Conservation (phyloP, 805 yeast genomes). For the Candida yuanshanica region DNA sequence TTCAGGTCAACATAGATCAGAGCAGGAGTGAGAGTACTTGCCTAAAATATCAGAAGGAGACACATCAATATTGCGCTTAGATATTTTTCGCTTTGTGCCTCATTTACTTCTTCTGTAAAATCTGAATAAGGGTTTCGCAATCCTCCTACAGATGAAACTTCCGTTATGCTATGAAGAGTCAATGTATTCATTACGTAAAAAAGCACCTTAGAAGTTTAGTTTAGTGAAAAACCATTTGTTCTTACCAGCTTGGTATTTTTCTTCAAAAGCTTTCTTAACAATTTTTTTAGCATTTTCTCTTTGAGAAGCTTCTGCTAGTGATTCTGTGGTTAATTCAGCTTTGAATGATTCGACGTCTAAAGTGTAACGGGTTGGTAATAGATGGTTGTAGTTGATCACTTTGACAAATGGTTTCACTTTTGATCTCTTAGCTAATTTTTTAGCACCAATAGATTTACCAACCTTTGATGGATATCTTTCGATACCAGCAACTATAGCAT, state of each 20-base stretch:
- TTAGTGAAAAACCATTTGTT: slow-evolving; percentile 99
- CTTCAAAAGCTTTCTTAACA: slow-evolving; percentile 98
- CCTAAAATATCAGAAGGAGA: too few species aligned
- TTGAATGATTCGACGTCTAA: slow-evolving; percentile 95
- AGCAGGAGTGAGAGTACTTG: too few species aligned
- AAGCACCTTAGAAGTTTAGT: slow-evolving; percentile 63
- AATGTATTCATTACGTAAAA: not conserved
- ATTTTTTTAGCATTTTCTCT: slow-evolving; percentile 98
- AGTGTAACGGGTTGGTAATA: slow-evolving; percentile 99
- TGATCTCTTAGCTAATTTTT: slow-evolving; percentile 96
- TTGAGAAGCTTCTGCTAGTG: slow-evolving; percentile 96
- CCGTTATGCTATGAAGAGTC: too few species aligned
- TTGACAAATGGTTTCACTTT: slow-evolving; percentile 98
- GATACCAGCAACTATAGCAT: slow-evolving; percentile 98
- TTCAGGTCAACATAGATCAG: too few species aligned
- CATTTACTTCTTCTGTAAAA: too few species aligned
- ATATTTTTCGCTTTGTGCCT: too few species aligned
- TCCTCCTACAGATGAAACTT: too few species aligned
- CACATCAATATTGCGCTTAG: too few species aligned
- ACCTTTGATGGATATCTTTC: slow-evolving; percentile 98
- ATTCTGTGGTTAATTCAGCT: slow-evolving; percentile 84
- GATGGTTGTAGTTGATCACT: slow-evolving; percentile 98
- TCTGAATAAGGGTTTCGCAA: too few species aligned
- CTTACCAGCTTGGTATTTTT: slow-evolving; percentile 99
- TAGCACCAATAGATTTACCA: slow-evolving; percentile 89